Evolutionary conservation across 225 moss, liverwort and hornwort species (phyloP).

Genomic region (Marchantia polymorpha): DNA sequence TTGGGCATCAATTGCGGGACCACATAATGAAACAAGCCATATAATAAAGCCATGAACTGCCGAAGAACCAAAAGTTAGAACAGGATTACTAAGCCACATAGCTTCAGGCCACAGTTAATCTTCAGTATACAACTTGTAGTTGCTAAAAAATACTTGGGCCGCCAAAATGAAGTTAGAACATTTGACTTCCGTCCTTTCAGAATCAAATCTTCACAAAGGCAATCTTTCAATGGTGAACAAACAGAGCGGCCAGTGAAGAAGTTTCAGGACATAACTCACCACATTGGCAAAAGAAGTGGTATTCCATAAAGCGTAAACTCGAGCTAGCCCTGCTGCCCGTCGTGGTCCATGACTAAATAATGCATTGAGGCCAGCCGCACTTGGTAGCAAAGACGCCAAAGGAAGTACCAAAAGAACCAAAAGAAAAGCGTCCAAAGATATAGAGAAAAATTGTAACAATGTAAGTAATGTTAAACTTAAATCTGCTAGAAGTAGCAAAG

Average conservation of each 20-base stretch:
- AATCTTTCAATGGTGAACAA: not conserved
- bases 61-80: not conserved
- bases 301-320: conserved; percentile 96
- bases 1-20: conserved; percentile 44
- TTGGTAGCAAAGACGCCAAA: conserved; percentile 73
- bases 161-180: no score
- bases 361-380: conserved; percentile 91
- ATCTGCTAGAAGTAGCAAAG: conserved; percentile 82
- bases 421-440: conserved; percentile 87
- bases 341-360: conserved; percentile 94
- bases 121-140: no score
- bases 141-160: no score
- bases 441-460: conserved; percentile 88
- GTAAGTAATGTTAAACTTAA: conserved; percentile 91
- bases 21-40: conserved; percentile 68
- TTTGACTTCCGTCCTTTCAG: no score
- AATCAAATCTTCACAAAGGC: no score
- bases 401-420: conserved; percentile 78
- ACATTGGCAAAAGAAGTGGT: conserved; percentile 79
- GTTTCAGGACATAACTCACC: conserved; percentile 40
- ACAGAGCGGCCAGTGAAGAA: not conserved
- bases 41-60: conserved; percentile 78
- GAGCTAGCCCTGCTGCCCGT: conserved; percentile 77
- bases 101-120: not conserved
- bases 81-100: not conserved